phyloP scores from a whole-genome alignment of 495 filamentous ascomycete species.

The Letharia columbiana region DNA sequence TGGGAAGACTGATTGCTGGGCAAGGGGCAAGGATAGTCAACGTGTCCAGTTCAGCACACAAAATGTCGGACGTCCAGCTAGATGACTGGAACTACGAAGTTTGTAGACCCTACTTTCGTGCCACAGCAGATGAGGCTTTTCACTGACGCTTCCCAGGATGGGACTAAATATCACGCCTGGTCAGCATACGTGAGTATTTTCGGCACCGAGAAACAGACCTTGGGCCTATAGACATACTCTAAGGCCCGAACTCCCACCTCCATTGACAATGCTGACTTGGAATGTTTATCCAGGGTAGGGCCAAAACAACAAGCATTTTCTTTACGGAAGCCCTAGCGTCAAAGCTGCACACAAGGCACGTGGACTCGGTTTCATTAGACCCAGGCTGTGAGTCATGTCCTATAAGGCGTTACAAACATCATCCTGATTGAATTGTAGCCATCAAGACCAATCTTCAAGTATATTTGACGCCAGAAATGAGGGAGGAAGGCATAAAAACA shows the following conservation, averaged over 20 bases:
- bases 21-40: slow-evolving; percentile 26
- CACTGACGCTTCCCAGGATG: slow-evolving; percentile 33
- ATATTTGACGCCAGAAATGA: not conserved
- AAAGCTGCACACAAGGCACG: slow-evolving; percentile 27
- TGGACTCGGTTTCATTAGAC: slow-evolving; percentile 36
- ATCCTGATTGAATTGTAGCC: not conserved
- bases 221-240: not conserved
- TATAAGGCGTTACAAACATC: no score
- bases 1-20: slow-evolving; percentile 35
- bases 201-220: not conserved
- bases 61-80: slow-evolving; percentile 36
- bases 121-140: slow-evolving; percentile 20
- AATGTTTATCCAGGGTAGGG: slow-evolving; percentile 30
- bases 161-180: slow-evolving; percentile 43
- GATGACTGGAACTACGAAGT: slow-evolving; percentile 49
- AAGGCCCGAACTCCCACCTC: not conserved
- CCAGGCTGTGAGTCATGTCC: slow-evolving; percentile 31
- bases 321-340: slow-evolving; percentile 43
- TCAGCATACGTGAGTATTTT: slow-evolving; percentile 35
- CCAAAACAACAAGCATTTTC: slow-evolving; percentile 55
- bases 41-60: slow-evolving; percentile 35
- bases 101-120: not conserved
- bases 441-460: slow-evolving; percentile 20
- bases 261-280: not conserved
- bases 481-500: slow-evolving; percentile 30